These are phyloP conservation scores for Zancudomyces culisetae DNA, from an alignment of 371 early-diverging fungal genomes.

Conservation along the genomic window DNA sequence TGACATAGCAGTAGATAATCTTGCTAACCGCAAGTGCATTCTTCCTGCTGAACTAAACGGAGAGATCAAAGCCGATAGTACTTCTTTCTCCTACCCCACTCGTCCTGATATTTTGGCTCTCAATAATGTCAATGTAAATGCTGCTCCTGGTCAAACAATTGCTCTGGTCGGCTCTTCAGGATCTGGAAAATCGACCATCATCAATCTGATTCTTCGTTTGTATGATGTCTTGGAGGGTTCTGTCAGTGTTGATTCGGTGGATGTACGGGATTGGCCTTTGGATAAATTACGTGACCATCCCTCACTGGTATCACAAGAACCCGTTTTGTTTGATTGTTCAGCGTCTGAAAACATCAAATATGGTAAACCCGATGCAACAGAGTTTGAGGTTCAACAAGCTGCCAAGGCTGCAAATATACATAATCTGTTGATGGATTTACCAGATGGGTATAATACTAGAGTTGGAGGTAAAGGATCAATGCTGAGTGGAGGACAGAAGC, in stretches of 20 bases:
- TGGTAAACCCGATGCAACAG: constrained; percentile 29
- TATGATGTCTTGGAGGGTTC: constrained; percentile 53
- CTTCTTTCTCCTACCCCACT: constrained; percentile 54
- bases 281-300: constrained; percentile 49
- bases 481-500: constrained; percentile 63
- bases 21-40: constrained; percentile 18
- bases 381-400: constrained; percentile 33
- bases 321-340: constrained; percentile 43
- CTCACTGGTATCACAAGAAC: constrained; percentile 65
- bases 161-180: constrained; percentile 92
- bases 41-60: constrained; percentile 12
- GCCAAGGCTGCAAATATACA: constrained; percentile 41
- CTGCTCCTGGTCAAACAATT: constrained; percentile 63
- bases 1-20: too few relatives aligned
- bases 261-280: constrained; percentile 43
- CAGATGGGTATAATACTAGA: constrained; percentile 40
- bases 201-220: constrained; percentile 63
- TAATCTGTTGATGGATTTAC: constrained; percentile 34
- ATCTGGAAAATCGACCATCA: constrained; percentile 72
- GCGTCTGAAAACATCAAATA: constrained; percentile 50
- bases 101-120: constrained; percentile 49
- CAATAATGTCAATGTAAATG: constrained; percentile 49
- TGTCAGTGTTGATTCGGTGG: constrained; percentile 52
- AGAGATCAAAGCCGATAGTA: constrained; percentile 27
- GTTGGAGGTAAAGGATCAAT: constrained; percentile 53